A percentile compares a stretch with the other conserved stretches of the same genome.
phyloP scores from a whole-genome alignment of 2,329 filamentous ascomycete species.

The Ceratocystis colombiana region DNA sequence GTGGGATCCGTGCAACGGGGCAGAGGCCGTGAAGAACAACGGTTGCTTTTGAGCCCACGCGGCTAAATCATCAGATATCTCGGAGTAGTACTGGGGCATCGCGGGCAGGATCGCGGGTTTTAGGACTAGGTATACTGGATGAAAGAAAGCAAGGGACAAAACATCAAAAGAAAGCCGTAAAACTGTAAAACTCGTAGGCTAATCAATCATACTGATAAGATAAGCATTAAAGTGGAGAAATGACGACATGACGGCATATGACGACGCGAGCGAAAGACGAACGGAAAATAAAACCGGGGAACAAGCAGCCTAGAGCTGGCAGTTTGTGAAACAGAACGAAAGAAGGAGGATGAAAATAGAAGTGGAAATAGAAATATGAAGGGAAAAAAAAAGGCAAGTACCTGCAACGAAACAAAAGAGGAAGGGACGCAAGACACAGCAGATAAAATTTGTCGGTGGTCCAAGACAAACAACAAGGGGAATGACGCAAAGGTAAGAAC shows the following conservation, averaged over 20 bases:
- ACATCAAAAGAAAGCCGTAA: slow-evolving; percentile 2
- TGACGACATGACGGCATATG: neutral
- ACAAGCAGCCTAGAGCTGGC: neutral
- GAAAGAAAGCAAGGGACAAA: too few relatives aligned
- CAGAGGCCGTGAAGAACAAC: slow-evolving; percentile 66
- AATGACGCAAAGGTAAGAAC: slow-evolving; percentile 8
- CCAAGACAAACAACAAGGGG: slow-evolving; percentile 1
- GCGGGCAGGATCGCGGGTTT: slow-evolving; percentile 14
- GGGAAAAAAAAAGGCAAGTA: neutral
- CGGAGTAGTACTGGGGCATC: slow-evolving; percentile 50
- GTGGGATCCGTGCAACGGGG: slow-evolving; percentile 56
- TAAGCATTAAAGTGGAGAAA: slow-evolving; percentile 1
- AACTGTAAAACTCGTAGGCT: neutral
- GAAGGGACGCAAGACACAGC: slow-evolving; percentile 5
- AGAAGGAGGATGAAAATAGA: slow-evolving; percentile 4
- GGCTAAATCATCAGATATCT: slow-evolving; percentile 45
- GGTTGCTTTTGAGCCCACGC: slow-evolving; percentile 57
- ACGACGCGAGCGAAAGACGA: neutral
- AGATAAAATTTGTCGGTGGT: neutral
- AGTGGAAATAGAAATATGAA: neutral
- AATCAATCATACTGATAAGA: neutral
- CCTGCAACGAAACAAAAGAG: too few relatives aligned
- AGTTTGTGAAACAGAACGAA: slow-evolving; percentile 11
- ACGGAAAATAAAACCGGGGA: neutral
- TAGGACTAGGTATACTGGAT: too few relatives aligned